Percentiles rank a stretch among this genome's conserved stretches.
These are phyloP conservation scores for Cucurbitaria berberidis DNA, from an alignment of 2,329 filamentous ascomycete species.

Conservation along the genomic window DNA sequence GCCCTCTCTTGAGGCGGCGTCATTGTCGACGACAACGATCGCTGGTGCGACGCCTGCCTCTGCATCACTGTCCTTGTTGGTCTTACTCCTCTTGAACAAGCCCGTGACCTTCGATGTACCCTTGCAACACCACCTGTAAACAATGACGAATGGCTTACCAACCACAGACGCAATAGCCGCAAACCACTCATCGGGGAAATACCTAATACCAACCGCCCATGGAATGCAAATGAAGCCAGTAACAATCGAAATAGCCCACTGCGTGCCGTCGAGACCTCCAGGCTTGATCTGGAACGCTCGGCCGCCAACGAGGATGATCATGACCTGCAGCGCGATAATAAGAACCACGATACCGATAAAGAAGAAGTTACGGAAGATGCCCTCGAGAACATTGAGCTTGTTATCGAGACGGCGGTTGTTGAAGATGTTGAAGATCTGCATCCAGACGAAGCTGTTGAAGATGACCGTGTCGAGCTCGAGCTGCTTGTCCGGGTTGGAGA, in stretches of 20 bases:
- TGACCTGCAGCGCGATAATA: slow-evolving; percentile 64
- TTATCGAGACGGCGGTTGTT: slow-evolving; percentile 70
- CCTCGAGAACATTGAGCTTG: slow-evolving; percentile 67
- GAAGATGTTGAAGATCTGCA: slow-evolving; percentile 75
- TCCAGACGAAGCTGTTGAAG: slow-evolving; percentile 75
- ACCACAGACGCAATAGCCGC: slow-evolving; percentile 25
- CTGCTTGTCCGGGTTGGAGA: slow-evolving; percentile 35
- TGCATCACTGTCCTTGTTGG: slow-evolving; percentile 22
- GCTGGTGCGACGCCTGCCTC: slow-evolving; percentile 23
- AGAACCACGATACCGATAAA: slow-evolving; percentile 64
- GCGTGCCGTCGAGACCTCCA: slow-evolving; percentile 58
- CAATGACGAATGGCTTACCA: slow-evolving; percentile 31
- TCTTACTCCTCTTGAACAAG: slow-evolving; percentile 27
- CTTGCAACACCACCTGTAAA: slow-evolving; percentile 21
- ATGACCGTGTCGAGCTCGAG: slow-evolving; percentile 66
- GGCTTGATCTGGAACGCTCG: slow-evolving; percentile 59
- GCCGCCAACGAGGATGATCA: slow-evolving; percentile 65
- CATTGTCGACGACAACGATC: slow-evolving; percentile 22
- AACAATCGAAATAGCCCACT: slow-evolving; percentile 66
- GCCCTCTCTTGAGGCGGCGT: not conserved
- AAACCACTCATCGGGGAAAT: slow-evolving; percentile 57
- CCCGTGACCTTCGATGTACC: slow-evolving; percentile 15
- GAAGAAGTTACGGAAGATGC: slow-evolving; percentile 62
- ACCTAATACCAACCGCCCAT: slow-evolving; percentile 58
- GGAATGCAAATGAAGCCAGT: slow-evolving; percentile 60